Evolutionary conservation across 2,329 filamentous ascomycete species (phyloP), one percentile per base, ranked within the genome.

Genomic region (Sphaerostilbella broomeana): DNA sequence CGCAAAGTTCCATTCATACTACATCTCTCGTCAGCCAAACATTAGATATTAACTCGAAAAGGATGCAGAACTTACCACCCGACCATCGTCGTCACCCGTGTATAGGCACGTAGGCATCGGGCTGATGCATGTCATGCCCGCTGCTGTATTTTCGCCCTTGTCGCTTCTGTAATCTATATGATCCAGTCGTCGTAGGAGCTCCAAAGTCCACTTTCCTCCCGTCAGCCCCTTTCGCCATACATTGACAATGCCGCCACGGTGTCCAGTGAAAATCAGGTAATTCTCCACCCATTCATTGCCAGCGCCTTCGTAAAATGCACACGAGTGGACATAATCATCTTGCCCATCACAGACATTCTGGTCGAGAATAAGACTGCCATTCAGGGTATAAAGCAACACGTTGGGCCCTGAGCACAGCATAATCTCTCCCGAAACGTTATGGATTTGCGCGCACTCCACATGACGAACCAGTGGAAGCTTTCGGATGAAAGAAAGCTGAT

Each of bases 241-340:
- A 53, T 94, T 94, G 22, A 94, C 89, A 11, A 88, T 73, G 0
- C 92, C 92, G 36, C 81, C 72, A 47, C 77, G 73, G 57, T 97
- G 92, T 0, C 92, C 92, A 0, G 90, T 97, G 48, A 98, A 89
- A 25, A 97, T 68, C 29, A 98, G 69, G 45, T 83, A 81, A 39
- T 83, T 81, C 62, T 94, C 86, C 4, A 95, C 70, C 86, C 89
- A 97, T 62, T 97, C 92, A 51, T 88, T 92, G 2, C 82, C 84
- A 0, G 80, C 75, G 0, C 90, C 90, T 59, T 97, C 89, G 62
- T 97, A 97, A 60, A 95, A 95, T 3, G 89, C 86, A 47, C 88
- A 92, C 1, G 83, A 80, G 34, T 86, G 72, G 3, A 95, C 79
- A 22, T 74, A 79, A 55, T 95, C 90, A 17, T 90, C 85, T 8